phyloP scores from a whole-genome alignment of 2,329 filamentous ascomycete genomes.

The Sclerotinia minor region DNA sequence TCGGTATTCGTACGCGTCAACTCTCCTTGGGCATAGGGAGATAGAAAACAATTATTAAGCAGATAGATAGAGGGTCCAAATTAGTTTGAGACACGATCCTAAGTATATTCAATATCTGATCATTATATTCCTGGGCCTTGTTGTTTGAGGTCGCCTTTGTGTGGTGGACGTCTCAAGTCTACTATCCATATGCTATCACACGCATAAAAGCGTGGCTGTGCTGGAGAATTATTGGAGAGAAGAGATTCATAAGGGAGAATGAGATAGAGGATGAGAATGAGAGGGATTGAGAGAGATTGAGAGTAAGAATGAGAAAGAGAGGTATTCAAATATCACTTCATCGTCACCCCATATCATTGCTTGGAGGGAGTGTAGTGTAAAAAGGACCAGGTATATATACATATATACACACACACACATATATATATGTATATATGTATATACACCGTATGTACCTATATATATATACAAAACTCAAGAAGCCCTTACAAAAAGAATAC shows the following conservation, averaged over 20 bases:
- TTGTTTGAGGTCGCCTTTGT: not conserved
- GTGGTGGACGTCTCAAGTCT: not conserved
- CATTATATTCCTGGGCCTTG: not conserved
- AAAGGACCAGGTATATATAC: too few relatives aligned
- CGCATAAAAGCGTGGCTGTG: slow-evolving; percentile 11
- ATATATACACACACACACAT: too few relatives aligned
- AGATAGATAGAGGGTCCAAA: not conserved
- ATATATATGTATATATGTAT: too few relatives aligned
- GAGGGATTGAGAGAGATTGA: too few relatives aligned
- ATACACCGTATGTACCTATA: too few relatives aligned
- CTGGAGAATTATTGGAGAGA: not conserved
- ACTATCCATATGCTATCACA: not conserved
- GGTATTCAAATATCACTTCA: not conserved
- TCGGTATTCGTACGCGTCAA: slow-evolving; percentile 5
- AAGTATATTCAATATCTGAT: not conserved
- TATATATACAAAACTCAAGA: too few relatives aligned
- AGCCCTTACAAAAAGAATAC: too few relatives aligned
- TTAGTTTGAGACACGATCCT: not conserved
- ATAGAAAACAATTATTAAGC: not conserved
- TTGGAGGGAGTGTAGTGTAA: not conserved
- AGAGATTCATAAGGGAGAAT: not conserved
- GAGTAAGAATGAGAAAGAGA: not conserved
- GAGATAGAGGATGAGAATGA: too few relatives aligned
- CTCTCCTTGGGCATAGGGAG: not conserved
- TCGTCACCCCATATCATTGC: not conserved